Percentiles rank a stretch among this genome's conserved stretches.
Conservation (phyloP, 2,329 filamentous ascomycete species). For the Amylocarpus encephaloides region DNA sequence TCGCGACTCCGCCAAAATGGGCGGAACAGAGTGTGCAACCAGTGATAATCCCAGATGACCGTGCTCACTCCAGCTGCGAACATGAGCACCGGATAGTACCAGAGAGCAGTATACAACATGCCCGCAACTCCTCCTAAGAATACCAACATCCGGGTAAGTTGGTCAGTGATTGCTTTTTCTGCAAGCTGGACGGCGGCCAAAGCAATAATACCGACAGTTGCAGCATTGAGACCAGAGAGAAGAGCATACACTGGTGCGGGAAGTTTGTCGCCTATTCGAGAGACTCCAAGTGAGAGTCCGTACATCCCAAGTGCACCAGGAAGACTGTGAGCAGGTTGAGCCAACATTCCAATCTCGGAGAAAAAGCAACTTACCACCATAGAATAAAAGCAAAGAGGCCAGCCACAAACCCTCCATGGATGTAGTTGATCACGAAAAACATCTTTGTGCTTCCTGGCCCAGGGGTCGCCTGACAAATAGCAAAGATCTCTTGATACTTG, state of each 20-base stretch:
- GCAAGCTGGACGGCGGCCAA: slow-evolving; percentile 63
- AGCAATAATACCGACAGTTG: slow-evolving; percentile 66
- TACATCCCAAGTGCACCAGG: slow-evolving; percentile 70
- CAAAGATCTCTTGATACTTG: slow-evolving; percentile 68
- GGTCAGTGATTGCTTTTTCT: slow-evolving; percentile 61
- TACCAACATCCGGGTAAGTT: slow-evolving; percentile 55
- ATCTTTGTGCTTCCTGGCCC: slow-evolving; percentile 68
- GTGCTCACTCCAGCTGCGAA: slow-evolving; percentile 46
- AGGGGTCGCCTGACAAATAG: slow-evolving; percentile 60
- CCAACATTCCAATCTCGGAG: background rate
- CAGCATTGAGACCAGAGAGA: slow-evolving; percentile 64
- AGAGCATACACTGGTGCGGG: slow-evolving; percentile 61
- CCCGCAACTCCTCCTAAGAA: slow-evolving; percentile 59
- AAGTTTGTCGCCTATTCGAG: slow-evolving; percentile 50
- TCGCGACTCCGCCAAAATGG: background rate
- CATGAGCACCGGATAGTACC: slow-evolving; percentile 69
- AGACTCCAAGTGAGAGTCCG: slow-evolving; percentile 58
- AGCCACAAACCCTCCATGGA: slow-evolving; percentile 52
- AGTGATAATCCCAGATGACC: slow-evolving; percentile 49
- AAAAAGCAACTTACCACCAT: slow-evolving; percentile 8
- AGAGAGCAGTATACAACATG: slow-evolving; percentile 63
- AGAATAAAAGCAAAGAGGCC: slow-evolving; percentile 40
- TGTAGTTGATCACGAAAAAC: slow-evolving; percentile 61
- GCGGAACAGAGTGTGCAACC: slow-evolving; percentile 34
- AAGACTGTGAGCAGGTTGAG: slow-evolving; percentile 37